Base-by-base conservation (phyloP, 169 alveolate genomes). In the Eimeria zaria region DNA sequence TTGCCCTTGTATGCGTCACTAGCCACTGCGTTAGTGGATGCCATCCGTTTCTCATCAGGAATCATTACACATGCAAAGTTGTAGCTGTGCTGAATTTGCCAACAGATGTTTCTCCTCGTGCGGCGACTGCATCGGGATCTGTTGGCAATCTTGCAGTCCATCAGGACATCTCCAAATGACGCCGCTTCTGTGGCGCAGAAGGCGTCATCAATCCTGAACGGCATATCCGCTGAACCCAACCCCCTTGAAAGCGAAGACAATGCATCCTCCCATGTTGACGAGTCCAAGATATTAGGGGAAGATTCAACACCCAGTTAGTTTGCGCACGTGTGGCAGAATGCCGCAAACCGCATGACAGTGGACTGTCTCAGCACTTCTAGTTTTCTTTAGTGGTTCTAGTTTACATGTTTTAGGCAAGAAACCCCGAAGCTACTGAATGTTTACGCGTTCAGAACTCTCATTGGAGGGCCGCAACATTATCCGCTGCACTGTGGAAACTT, bases 71-170 rank as follows among this genome's bases (percentile, higher is more conserved):
- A 73, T 36, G 51, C n/a, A 53, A 71, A 36, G 83, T 41, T 27
- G 22, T 36, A 8, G 11, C 46, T 30, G 62, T 46, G 53, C 9
- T 11, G 58, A 46, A 44, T 74, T 74, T 74, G 62, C 85, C 85
- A 60, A 55, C 92, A 84, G 92, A 55, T 84, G 16, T 84, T 84
- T 20, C 92, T 84, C 41, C 78, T 84, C 69, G 36, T 84, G 60
- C 74, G 92, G 30, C 92, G 92, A 44, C 78, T 84, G 78, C 92
- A 84, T 58, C 92, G 92, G 36, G 92, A 84, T 33, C 78, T 84
- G 14, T 60, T 55, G 0, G 55, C 92, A 27, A 58, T 84, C 55
- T 84, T 84, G 55, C 53, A 84, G 48, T 33, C 78, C 41, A 39
- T 84, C 41, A 53, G 78, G 78, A 14, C 36, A 58, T 16, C 51